Percentiles rank a stretch among this genome's conserved stretches.
Conservation (phyloP, 2,329 filamentous ascomycete genomes). For the Didymella sp. region DNA sequence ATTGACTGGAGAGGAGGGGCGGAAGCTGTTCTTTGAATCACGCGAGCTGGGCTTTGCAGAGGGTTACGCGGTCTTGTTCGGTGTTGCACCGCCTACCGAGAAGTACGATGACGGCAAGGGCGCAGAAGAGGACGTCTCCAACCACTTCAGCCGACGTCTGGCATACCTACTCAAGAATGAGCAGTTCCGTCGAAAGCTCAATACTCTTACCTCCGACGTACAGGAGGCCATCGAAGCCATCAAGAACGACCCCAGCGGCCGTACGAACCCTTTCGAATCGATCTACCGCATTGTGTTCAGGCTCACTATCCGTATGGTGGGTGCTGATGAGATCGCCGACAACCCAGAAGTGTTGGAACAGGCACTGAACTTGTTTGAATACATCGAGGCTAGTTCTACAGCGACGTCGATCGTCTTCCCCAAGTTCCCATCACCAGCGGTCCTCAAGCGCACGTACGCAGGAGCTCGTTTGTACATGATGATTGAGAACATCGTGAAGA, state of each 20-base stretch:
- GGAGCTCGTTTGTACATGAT: constrained; percentile 59
- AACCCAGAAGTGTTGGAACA: constrained; percentile 52
- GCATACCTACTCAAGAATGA: constrained; percentile 36
- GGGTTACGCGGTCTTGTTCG: constrained; percentile 48
- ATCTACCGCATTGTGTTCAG: constrained; percentile 62
- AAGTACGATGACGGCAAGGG: constrained; percentile 19
- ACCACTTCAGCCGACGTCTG: constrained; percentile 34
- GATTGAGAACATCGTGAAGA: constrained; percentile 57
- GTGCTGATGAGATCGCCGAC: constrained; percentile 61
- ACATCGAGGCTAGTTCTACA: constrained; percentile 55
- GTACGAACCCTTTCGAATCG: constrained; percentile 62
- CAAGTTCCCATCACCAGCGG: constrained; percentile 56
- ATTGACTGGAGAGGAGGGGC: constrained; percentile 53
- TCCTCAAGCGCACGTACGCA: constrained; percentile 54
- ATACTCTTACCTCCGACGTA: constrained; percentile 52
- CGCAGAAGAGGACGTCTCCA: constrained; percentile 24
- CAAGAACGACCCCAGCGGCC: constrained; percentile 39
- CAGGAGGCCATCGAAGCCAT: constrained; percentile 51
- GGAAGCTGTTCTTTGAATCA: constrained; percentile 56
- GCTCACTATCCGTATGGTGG: constrained; percentile 65
- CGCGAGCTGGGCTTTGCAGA: constrained; percentile 54
- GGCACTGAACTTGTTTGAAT: constrained; percentile 56
- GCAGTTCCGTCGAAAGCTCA: constrained; percentile 46
- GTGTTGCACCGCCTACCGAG: constrained; percentile 24
- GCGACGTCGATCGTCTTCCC: constrained; percentile 61